phyloP scores from a whole-genome alignment of 2,329 filamentous ascomycete species.

The Epichloe uncinata region DNA sequence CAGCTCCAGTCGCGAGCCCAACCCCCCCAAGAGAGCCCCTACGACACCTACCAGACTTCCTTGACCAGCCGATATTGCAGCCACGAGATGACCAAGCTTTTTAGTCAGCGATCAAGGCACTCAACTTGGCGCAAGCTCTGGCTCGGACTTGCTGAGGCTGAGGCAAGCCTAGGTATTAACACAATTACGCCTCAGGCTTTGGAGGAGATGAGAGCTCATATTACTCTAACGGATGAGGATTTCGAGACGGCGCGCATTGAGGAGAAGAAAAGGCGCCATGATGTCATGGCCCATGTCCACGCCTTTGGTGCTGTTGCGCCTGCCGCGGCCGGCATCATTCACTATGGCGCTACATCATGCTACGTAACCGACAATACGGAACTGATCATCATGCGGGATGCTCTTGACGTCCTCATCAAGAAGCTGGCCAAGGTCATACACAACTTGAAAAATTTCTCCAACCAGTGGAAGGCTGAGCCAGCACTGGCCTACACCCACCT shows the following conservation, averaged over 20 bases:
- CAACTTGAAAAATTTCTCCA: slow-evolving; percentile 60
- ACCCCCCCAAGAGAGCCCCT: slow-evolving; percentile 7
- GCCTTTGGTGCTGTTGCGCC: slow-evolving; percentile 63
- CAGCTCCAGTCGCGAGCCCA: slow-evolving; percentile 5
- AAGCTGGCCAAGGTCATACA: slow-evolving; percentile 69
- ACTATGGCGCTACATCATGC: slow-evolving; percentile 39
- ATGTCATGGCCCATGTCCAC: slow-evolving; percentile 58
- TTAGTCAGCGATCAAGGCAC: slow-evolving; percentile 61
- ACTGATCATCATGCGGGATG: slow-evolving; percentile 51
- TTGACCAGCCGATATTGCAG: slow-evolving; percentile 62
- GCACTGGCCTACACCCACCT: slow-evolving; percentile 68
- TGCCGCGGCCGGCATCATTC: slow-evolving; percentile 70
- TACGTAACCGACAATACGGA: slow-evolving; percentile 61
- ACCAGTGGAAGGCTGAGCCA: slow-evolving; percentile 55
- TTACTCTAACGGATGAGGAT: slow-evolving; percentile 63
- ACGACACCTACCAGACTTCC: slow-evolving; percentile 45
- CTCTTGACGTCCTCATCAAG: slow-evolving; percentile 59
- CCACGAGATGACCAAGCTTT: slow-evolving; percentile 64
- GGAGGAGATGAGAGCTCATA: slow-evolving; percentile 59
- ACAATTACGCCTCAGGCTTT: slow-evolving; percentile 61
- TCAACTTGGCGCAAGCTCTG: slow-evolving; percentile 77
- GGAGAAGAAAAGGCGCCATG: slow-evolving; percentile 57
- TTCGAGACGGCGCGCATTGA: slow-evolving; percentile 64
- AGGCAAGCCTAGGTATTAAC: slow-evolving; percentile 66
- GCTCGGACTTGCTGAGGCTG: slow-evolving; percentile 69